Percentiles rank a stretch among this genome's conserved stretches.
Evolutionary conservation across 1,284 basidiomycete species (phyloP).

Genomic region (Cutaneotrichosporon cutaneum): DNA sequence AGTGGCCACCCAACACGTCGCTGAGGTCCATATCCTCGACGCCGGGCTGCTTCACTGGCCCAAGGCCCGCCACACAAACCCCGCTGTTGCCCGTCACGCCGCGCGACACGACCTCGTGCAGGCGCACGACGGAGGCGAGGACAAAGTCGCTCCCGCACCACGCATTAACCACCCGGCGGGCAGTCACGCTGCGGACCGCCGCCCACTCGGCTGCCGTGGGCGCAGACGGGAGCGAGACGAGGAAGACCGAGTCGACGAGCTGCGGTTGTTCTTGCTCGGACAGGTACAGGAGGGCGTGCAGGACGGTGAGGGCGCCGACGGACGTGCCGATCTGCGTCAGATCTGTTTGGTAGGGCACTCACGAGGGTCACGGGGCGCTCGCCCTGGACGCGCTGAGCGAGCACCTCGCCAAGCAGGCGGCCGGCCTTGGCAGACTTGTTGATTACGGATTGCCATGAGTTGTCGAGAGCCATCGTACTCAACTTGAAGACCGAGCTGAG

Average conservation of each 20-base stretch:
- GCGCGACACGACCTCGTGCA: conserved; percentile 56
- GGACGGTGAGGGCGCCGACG: conserved; percentile 58
- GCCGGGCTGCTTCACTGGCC: conserved; percentile 49
- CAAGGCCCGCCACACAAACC: conserved; percentile 52
- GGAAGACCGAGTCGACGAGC: conserved; percentile 57
- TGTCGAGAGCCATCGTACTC: conserved; percentile 49
- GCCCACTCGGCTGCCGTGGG: conserved; percentile 55
- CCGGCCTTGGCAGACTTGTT: conserved; percentile 58
- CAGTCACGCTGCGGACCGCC: conserved; percentile 53
- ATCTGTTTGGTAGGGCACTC: conserved; percentile 31
- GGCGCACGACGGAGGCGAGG: conserved; percentile 56
- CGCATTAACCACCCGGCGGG: conserved; percentile 57
- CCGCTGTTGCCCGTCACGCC: conserved; percentile 50
- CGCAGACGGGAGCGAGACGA: conserved; percentile 57
- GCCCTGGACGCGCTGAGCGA: conserved; percentile 59
- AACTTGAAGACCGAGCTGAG: conserved; percentile 48
- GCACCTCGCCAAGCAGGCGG: conserved; percentile 58
- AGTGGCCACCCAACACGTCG: conserved; percentile 50
- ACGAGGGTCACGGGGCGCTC: conserved; percentile 57
- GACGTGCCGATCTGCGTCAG: conserved; percentile 56
- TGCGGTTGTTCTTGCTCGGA: conserved; percentile 43
- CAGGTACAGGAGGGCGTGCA: conserved; percentile 58
- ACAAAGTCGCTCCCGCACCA: conserved; percentile 57
- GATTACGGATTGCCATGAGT: conserved; percentile 54
- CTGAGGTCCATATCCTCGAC: conserved; percentile 54